A percentile compares a stretch with the other conserved stretches of the same genome.
Conservation (phyloP, 164 flowering plant species). For the Piper longum region DNA sequence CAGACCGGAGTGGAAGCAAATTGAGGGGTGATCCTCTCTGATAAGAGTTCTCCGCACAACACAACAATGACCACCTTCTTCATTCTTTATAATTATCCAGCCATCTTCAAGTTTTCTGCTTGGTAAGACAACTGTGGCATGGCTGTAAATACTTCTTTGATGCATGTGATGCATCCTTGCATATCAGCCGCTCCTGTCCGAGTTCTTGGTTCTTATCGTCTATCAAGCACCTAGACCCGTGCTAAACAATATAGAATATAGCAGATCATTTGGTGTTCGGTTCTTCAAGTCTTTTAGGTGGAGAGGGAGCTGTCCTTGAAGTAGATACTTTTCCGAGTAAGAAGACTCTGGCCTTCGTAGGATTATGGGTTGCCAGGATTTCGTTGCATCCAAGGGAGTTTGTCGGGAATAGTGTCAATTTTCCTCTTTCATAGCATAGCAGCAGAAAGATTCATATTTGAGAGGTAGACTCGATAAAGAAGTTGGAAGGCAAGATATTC, state of each 20-base stretch:
- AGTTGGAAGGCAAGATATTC: too few species aligned
- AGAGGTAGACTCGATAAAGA: too few species aligned
- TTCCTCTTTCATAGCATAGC: background rate
- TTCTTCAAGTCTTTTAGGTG: background rate
- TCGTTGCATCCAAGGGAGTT: background rate
- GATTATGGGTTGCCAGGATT: background rate
- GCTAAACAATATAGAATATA: background rate
- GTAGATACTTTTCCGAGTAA: background rate
- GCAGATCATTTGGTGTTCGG: background rate
- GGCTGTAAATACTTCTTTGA: background rate
- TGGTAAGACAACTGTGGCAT: background rate
- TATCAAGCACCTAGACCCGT: background rate
- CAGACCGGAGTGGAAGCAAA: background rate
- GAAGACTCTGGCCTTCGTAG: background rate
- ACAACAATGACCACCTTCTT: background rate
- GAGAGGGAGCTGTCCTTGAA: background rate
- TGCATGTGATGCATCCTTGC: constrained; percentile 1
- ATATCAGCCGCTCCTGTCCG: background rate
- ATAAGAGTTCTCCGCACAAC: background rate
- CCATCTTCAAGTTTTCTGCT: background rate
- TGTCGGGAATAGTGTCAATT: background rate
- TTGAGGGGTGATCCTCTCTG: background rate
- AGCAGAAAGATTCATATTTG: background rate
- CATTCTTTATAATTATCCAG: background rate
- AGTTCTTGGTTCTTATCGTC: background rate